A percentile compares a stretch with the other conserved stretches of the same genome.
Conservation (phyloP, 2,329 filamentous ascomycete species). For the Elsinoe ampelina region DNA sequence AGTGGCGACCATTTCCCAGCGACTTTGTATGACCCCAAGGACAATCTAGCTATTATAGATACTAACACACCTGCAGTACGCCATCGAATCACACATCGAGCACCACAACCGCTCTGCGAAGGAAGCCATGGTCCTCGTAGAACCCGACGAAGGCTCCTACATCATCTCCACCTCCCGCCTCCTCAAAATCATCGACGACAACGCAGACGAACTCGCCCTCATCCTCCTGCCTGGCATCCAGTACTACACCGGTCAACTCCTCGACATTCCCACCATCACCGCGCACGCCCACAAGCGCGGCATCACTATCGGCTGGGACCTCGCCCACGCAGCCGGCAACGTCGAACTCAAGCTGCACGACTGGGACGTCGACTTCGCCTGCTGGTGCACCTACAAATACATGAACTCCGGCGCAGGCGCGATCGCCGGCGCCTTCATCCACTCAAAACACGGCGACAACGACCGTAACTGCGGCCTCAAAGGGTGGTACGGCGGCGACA, state of each 20-base stretch:
- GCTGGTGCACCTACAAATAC: slow-evolving; percentile 94
- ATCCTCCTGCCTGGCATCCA: slow-evolving; percentile 79
- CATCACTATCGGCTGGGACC: slow-evolving; percentile 75
- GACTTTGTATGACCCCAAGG: slow-evolving; percentile 38
- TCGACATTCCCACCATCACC: slow-evolving; percentile 76
- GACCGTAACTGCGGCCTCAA: slow-evolving; percentile 48
- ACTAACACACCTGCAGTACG: slow-evolving; percentile 49
- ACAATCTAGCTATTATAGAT: background rate
- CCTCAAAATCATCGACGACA: slow-evolving; percentile 61
- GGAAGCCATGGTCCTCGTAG: slow-evolving; percentile 64
- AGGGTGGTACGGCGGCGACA: slow-evolving; percentile 84
- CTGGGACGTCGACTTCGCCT: slow-evolving; percentile 86
- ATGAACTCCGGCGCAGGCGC: slow-evolving; percentile 76
- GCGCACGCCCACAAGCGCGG: slow-evolving; percentile 61
- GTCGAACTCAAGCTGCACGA: slow-evolving; percentile 71
- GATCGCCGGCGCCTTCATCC: slow-evolving; percentile 73
- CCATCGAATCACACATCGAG: slow-evolving; percentile 69
- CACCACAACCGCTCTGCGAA: slow-evolving; percentile 59
- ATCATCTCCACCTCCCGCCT: slow-evolving; percentile 63
- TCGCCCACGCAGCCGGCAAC: slow-evolving; percentile 79
- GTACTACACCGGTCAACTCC: slow-evolving; percentile 83
- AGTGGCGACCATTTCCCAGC: slow-evolving; percentile 82
- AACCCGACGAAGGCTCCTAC: slow-evolving; percentile 42
- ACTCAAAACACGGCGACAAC: slow-evolving; percentile 56
- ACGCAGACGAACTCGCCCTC: slow-evolving; percentile 64